phyloP scores from a whole-genome alignment of 2,329 filamentous ascomycete genomes.

The Neoscytalidium dimidiatum region DNA sequence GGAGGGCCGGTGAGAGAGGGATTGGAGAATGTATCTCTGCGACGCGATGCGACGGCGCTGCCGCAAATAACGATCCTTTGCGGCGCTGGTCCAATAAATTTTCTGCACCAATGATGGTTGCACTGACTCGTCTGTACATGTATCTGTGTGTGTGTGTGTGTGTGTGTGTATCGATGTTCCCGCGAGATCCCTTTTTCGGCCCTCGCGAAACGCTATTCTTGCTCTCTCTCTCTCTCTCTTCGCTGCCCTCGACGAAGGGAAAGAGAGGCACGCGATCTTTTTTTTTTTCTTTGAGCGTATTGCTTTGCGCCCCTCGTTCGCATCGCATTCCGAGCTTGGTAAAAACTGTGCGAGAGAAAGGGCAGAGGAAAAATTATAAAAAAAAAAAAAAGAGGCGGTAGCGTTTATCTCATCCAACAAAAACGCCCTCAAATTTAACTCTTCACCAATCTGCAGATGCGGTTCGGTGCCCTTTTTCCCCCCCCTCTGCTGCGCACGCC shows the following conservation, averaged over 20 bases:
- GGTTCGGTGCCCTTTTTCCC: background rate
- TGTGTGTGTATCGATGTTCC: background rate
- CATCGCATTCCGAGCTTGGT: background rate
- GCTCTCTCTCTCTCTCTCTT: no score
- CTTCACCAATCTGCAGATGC: background rate
- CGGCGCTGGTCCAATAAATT: slow-evolving; percentile 2
- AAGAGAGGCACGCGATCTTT: background rate
- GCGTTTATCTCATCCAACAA: background rate
- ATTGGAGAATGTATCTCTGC: background rate
- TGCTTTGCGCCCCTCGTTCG: background rate
- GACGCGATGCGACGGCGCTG: background rate
- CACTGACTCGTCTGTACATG: background rate
- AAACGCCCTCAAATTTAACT: background rate
- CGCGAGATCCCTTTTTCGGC: background rate
- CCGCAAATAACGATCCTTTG: background rate
- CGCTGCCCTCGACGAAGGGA: background rate
- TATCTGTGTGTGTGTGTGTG: no score
- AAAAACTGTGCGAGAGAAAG: background rate
- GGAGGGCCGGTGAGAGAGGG: background rate
- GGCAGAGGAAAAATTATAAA: no score
- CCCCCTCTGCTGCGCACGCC: background rate
- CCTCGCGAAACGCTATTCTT: background rate
- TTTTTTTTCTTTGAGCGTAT: background rate
- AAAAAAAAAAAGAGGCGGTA: background rate
- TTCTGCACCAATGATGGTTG: background rate